Base-by-base conservation (phyloP, 2,329 filamentous ascomycete species). In the Blumeria graminis region DNA sequence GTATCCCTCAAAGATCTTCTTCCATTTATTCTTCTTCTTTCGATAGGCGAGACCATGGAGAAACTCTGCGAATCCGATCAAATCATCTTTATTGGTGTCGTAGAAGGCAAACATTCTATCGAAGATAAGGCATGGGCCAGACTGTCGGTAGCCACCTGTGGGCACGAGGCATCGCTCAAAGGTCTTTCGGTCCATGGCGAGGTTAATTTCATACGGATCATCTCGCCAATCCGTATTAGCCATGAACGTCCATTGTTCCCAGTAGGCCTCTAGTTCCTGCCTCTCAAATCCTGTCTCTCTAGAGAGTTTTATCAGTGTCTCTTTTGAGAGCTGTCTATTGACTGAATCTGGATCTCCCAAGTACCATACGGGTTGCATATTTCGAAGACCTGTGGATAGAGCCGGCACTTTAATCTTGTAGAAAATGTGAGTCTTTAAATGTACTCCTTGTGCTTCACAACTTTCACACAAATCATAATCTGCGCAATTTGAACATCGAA, bases 71-170 rank as follows among this genome's bases (percentile, higher is more conserved):
- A 98, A 96, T 7, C 86, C 85, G 63, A 98, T 95, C 7, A 94
- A 72, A 22, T 84, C 85, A 65, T 98, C 87, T 45, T 80, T 76
- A 67, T 96, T 90, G 35, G 82, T 85, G 68, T 98, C 92, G 68
- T 95, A 98, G 68, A 95, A 95, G 55, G 85, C 80, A 69, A 96
- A 98, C 77, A 95, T 92, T 62, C 92, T 84, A 67, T 98, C 90
- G 65, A 94, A 92, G 58, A 98, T 86, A 13, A 94, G 77, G 66
- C 93, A 95, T 1, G 90, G 86, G 0, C 83, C 76, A 10, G 84
- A 80, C 56, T 87, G 82, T 35, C 82, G 78, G 57, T 80, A 78
- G n/a, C 83, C 84, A 13, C 84, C 85, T n/a, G 84, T 84, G 3
- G 87, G 86, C 7, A 93, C 82, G 58, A 96, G 80, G 62, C 88